Base-by-base conservation (phyloP, 495 filamentous ascomycete genomes). In the Baudoinia panamericana region DNA sequence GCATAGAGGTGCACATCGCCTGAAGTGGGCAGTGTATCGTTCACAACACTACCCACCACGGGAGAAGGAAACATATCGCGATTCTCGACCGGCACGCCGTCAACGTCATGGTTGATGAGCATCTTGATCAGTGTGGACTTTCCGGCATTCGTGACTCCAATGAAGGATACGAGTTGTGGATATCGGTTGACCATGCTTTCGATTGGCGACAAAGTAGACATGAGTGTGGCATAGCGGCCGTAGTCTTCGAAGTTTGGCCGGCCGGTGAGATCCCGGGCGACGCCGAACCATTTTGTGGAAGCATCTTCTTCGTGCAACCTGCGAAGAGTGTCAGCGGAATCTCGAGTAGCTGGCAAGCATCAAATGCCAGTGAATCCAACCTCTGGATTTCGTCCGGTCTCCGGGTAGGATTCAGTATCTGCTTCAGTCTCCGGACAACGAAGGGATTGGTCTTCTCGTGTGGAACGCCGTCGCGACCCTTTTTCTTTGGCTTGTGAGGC, bases 1-100 rank as follows among this genome's bases (percentile, higher is more conserved):
- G 65, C 55, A 38, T 78, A 81, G 10, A 80, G 59, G 56, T 81
- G 75, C 17, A 80, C 75, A 49, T 76, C 71, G 9, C 63, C 74
- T 4, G 73, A 75, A 4, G 73, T 78, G 0, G 75, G 69, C n/a
- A 65, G 45, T 8, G 46, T 36, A 22, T 63, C 58, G 19, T 69
- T 62, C 30, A 61, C 58, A 34, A 57, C 36, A 24, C 53, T 51
- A 16, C 63, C 63, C 27, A 64, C 58, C 3, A 65, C 59, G 4
- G 62, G 62, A 11, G 52, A 46, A 18, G 48, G 39, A 33, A 59
- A 55, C 28, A 23, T 31, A 6, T 31, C 24, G 19, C 26, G 18
- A 21, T 34, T 48, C 8, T 26, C 30, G 9, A 34, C 5, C 21
- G 25, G 27, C 20, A 27, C 15, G 24, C n/a, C 16, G 28, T 50